Base-by-base conservation (phyloP, 2,329 filamentous ascomycete species). In the Neurospora sp. region DNA sequence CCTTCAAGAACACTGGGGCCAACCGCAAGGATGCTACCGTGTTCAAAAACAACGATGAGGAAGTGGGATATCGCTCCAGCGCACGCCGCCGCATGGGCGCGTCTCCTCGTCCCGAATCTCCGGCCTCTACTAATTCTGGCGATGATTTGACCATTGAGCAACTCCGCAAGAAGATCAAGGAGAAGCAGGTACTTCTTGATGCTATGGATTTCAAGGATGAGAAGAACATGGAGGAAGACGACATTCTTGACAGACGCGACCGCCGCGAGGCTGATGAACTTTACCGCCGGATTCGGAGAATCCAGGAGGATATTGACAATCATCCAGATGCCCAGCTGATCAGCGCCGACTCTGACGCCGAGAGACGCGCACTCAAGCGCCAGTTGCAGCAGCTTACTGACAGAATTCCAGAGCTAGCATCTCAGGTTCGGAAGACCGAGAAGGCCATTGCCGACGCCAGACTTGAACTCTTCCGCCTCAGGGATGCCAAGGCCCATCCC, bases 151-250 rank as follows among this genome's bases (percentile, higher is more conserved):
- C 89, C 4, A 80, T 97, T 37, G 95, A 98, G 37, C 94, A 98
- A 79, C 82, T 99, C 70, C 90, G 88, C 75, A 99, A 99, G 84
- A 93, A 92, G 79, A 93, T 99, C 71, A 90, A 90, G 70, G 96
- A 99, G 83, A 96, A 96, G 81, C 93, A 97, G 80, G 90, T 99
- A 57, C 84, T 99, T 73, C 84, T 99, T 15, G 95, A 99, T 80
- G 96, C 96, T 0, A 95, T 97, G 82, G 96, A 99, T 78, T 97
- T 97, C 79, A 91, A 92, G 73, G 96, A 98, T 75, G 95, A 98
- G 81, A 92, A 92, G 77, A 89, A 90, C 43, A 87, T 88, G 4
- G 96, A 99, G 76, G 92, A 98, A 77, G 95, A 99, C 73, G 95
- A 97, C 75, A 89, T 92, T 19, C 86, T 98, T 62, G 96, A 99